Conservation (phyloP, 805 yeast species). For the Yarrowia phangngaensis region DNA sequence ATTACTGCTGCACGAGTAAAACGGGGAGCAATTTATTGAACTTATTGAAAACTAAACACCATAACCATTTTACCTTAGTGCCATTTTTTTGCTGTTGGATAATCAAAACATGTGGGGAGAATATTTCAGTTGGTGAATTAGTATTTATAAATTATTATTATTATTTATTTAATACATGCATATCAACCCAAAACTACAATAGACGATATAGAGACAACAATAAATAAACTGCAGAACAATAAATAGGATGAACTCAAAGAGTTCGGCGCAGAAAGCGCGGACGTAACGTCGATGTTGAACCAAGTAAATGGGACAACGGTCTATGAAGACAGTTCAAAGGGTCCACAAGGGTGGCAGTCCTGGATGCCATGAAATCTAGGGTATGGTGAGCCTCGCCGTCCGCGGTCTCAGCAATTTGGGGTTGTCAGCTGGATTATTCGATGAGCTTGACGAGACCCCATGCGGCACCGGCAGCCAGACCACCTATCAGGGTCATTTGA, state of each 20-base stretch:
- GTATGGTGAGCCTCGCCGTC: slow-evolving; percentile 8
- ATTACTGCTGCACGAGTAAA: too few relatives aligned
- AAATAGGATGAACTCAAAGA: slow-evolving; percentile 9
- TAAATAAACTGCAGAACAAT: slow-evolving; percentile 26
- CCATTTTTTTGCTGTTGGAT: too few relatives aligned
- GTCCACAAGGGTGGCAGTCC: slow-evolving; percentile 13
- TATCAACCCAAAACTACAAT: too few relatives aligned
- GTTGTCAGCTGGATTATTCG: slow-evolving; percentile 43
- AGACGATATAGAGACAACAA: too few relatives aligned
- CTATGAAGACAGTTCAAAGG: slow-evolving; percentile 17
- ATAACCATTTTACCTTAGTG: too few relatives aligned
- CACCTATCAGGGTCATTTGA: slow-evolving; percentile 93
- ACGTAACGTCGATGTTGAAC: slow-evolving; percentile 18
- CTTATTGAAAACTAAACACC: too few relatives aligned
- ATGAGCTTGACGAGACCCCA: slow-evolving; percentile 84
- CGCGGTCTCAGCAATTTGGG: slow-evolving; percentile 3
- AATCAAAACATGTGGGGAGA: too few relatives aligned
- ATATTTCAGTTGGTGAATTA: too few relatives aligned
- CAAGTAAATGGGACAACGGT: slow-evolving; percentile 5
- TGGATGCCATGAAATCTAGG: slow-evolving; percentile 8
- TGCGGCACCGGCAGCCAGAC: slow-evolving; percentile 96
- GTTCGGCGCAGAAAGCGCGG: slow-evolving; percentile 25
- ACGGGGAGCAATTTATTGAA: too few relatives aligned
- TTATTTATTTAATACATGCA: too few relatives aligned
- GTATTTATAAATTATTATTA: too few relatives aligned